Percentiles rank a stretch among this genome's conserved stretches.
These are phyloP conservation scores for Pseudofabraea citricarpa DNA, from an alignment of 2,329 filamentous ascomycete species.

Conservation along the genomic window DNA sequence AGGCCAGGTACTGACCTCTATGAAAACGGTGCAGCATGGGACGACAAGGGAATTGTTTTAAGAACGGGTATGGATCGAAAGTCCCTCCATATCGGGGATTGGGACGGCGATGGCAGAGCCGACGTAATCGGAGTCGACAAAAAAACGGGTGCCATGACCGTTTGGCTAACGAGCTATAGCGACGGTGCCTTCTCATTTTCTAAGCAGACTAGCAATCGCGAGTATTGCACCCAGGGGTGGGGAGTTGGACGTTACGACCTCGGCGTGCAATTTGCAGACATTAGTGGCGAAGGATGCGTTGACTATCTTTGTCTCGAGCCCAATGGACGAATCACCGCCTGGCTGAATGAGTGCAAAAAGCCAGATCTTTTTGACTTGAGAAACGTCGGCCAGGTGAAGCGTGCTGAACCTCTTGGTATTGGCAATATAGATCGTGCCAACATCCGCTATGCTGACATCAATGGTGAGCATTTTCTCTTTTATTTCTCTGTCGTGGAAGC, in stretches of 20 bases:
- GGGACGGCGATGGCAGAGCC: background rate
- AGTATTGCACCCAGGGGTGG: background rate
- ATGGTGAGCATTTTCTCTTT: too few species aligned
- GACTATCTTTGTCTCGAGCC: background rate
- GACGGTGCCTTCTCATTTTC: background rate
- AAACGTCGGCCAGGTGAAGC: background rate
- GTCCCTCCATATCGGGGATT: background rate
- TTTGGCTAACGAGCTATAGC: background rate
- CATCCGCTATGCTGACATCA: background rate
- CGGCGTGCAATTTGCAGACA: background rate
- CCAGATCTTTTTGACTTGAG: background rate
- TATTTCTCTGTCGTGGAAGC: too few species aligned
- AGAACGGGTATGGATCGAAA: background rate
- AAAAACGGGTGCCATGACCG: background rate
- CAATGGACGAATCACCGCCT: background rate
- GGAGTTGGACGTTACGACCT: background rate
- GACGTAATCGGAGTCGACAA: background rate
- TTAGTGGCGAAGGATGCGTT: background rate
- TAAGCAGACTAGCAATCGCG: too few species aligned
- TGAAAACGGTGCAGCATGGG: too few species aligned
- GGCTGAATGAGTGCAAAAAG: background rate
- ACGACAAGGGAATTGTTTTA: background rate
- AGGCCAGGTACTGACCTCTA: too few species aligned
- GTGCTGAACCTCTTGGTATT: background rate
- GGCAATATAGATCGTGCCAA: background rate